Base-by-base conservation (phyloP, 768 basidiomycete species). In the Lactarius quietus region DNA sequence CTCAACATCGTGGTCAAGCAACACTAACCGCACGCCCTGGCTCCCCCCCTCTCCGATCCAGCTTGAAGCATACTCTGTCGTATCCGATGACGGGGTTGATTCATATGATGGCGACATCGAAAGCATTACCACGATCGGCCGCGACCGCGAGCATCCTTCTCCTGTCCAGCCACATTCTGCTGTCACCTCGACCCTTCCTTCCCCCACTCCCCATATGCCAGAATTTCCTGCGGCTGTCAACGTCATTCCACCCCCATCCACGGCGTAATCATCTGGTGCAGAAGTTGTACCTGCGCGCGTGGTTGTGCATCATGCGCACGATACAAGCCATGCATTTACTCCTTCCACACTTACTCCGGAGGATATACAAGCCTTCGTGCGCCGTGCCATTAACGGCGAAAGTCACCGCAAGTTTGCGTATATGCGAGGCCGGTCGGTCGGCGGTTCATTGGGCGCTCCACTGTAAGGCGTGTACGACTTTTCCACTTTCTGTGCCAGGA, bases 41-140 rank as follows among this genome's bases (percentile, higher is more conserved):
- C 15, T 69, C 72, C 38, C 70, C 72, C 33, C 45, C 67, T 20
- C 64, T 68, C 65, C 59, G 68, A n/a, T 70, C 63, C 38, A 65
- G 69, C 29, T 59, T 64, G 64, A 71, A 71, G 26, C 70, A 72
- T 57, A 86, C 86, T 59, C 80, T 87, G 56, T 70, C 65, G 74
- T 88, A 64, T 86, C 85, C 26, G 89, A 90, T 69, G 87, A 86
- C 48, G 87, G 90, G 61, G 82, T 89, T 10, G 92, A 93, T 73
- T 92, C 92, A 0, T 93, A 95, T 75, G 93, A 95, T 72, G 93
- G 93, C 62, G 93, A 95, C 76, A 81, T 95, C 62, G 93, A 94
- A 74, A 89, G 86, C 53, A 87, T 85, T 70, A 86, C 87, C 1
- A 88, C 86, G 9, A 84, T 82, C 28, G 81, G 83, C 36, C 75